Evolutionary conservation across 2,329 filamentous ascomycete genomes (phyloP).

Genomic region (Elsinoe necatrix): DNA sequence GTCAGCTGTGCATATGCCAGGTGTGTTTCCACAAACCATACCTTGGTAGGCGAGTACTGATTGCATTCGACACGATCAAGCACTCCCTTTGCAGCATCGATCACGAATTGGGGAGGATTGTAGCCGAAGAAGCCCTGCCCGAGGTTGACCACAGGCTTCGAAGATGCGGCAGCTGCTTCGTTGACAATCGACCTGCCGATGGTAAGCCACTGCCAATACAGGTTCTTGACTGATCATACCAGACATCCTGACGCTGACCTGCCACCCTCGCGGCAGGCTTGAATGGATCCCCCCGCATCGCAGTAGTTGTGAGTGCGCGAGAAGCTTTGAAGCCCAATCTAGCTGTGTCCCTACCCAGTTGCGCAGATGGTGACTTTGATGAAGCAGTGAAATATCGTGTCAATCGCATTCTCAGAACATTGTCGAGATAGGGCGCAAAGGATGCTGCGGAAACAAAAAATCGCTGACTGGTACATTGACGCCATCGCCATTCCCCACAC

Average conservation of each 20-base stretch:
- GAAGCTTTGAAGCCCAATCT: neutral
- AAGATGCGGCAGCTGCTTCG: constrained; percentile 55
- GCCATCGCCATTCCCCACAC: constrained; percentile 2
- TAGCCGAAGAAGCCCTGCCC: constrained; percentile 79
- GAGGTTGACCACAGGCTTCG: constrained; percentile 61
- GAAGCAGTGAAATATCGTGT: neutral
- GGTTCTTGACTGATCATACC: constrained; percentile 33
- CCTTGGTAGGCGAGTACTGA: constrained; percentile 92
- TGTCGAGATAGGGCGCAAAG: neutral
- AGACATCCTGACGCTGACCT: constrained; percentile 50
- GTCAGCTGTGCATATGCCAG: neutral
- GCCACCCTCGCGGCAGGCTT: constrained; percentile 49
- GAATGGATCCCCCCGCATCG: constrained; percentile 35
- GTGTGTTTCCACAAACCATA: constrained; percentile 23
- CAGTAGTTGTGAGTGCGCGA: constrained; percentile 11
- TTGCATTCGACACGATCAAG: constrained; percentile 92
- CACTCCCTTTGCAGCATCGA: constrained; percentile 83
- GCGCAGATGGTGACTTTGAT: neutral
- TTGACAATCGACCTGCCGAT: constrained; percentile 54
- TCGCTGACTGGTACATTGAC: neutral
- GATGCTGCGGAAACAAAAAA: neutral
- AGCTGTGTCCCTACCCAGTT: neutral
- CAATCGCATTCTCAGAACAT: constrained; percentile 9
- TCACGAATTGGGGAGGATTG: constrained; percentile 83
- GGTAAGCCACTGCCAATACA: neutral